These are phyloP conservation scores for Cyclotella cryptica DNA, from an alignment of 108 stramenopile species.

Conservation along the genomic window DNA sequence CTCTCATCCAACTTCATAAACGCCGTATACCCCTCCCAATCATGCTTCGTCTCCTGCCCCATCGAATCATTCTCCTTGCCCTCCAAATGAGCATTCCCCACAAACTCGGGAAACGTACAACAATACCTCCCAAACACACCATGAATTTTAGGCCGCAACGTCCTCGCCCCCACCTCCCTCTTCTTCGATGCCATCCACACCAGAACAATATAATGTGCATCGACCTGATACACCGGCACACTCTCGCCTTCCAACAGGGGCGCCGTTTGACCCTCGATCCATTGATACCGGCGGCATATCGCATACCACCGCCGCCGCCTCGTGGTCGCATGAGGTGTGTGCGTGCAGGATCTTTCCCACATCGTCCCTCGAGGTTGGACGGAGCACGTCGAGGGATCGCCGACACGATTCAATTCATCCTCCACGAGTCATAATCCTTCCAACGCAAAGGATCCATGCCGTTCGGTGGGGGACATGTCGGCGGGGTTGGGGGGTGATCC, in stretches of 20 bases:
- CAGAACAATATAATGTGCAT: conserved; percentile 98
- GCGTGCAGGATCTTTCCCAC: conserved; percentile 51
- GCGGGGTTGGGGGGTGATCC: conserved; percentile 42
- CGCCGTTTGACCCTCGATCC: conserved; percentile 71
- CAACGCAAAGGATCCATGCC: conserved; percentile 90
- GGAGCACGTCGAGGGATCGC: conserved; percentile 86
- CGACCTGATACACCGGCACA: conserved; percentile 90
- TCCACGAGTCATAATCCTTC: conserved; percentile 88
- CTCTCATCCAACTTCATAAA: conserved; percentile 74
- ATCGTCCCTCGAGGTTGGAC: conserved; percentile 48
- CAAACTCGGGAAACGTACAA: conserved; percentile 76
- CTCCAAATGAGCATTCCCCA: conserved; percentile 58
- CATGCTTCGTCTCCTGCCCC: conserved; percentile 59
- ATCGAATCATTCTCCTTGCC: conserved; percentile 15
- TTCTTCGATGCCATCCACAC: conserved; percentile 94
- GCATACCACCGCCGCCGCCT: conserved; percentile 73
- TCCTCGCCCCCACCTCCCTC: conserved; percentile 95
- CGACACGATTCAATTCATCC: conserved; percentile 59
- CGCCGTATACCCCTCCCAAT: conserved; percentile 47
- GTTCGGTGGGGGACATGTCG: conserved; percentile 66
- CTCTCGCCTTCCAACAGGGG: conserved; percentile 49
- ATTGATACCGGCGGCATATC: conserved; percentile 92
- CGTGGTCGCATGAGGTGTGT: conserved; percentile 47
- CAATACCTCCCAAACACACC: conserved; percentile 74
- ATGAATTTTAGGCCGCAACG: conserved; percentile 94